Evolutionary conservation across 1,139 yeast species (phyloP), one percentile per base, ranked within the genome.

Genomic region (Debaryomyces psychrophilus): DNA sequence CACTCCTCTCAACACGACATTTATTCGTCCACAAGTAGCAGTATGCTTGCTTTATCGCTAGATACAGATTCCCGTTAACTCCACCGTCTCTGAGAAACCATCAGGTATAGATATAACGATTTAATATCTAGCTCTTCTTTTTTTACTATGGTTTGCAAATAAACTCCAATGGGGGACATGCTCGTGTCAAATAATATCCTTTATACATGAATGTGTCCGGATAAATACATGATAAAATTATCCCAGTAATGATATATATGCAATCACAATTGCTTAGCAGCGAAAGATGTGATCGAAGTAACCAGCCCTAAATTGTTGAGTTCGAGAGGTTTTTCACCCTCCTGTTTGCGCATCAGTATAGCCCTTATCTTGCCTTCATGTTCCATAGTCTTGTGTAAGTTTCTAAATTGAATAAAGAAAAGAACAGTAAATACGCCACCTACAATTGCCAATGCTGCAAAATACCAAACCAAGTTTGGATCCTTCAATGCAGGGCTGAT

Each of bases 381-480:
- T 50, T 68, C 82, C 83, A 81, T 81, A 34, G 65, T 70, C 44
- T 67, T 60, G 55, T 81, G 82, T 58, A 81, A 72, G 59, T 79
- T 71, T 69, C 83, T 72, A 69, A 77, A 81, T 39, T 70, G 72
- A 58, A 69, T 52, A 46, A 72, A 61, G 68, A 81, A 80, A 17
- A 58, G 51, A 40, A 70, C 44, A 4, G 83, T 79, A 41, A 67
- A 63, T 15, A 77, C 51, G 37, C 66, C 61, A 48, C 82, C 79
- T 9, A 77, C 76, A 50, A 72, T 67, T 14, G 79, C 79, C 55
- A 75, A 65, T 39, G 73, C 82, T 34, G 72, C 80, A 54, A 78
- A 81, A 34, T 82, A 81, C 77, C 82, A 77, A 43, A 77, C 73
- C 52, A 81, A 67, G 54, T 79, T 59, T 18, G 85, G 85, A 58